Percentiles rank a stretch among this genome's conserved stretches.
phyloP scores from a whole-genome alignment of 257 asterid species.

The Solanum habrochaites region DNA sequence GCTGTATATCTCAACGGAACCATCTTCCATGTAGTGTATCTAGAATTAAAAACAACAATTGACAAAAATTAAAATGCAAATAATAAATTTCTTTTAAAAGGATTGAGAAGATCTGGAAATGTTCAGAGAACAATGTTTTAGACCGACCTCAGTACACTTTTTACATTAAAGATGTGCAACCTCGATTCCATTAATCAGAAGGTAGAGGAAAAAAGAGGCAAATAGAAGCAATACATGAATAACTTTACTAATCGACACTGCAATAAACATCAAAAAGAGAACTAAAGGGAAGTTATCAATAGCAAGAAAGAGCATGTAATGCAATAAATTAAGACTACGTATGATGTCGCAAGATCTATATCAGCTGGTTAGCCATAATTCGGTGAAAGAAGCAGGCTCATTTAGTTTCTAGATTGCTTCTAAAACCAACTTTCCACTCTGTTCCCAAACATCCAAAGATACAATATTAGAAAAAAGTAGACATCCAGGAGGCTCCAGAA shows the following conservation, averaged over 20 bases:
- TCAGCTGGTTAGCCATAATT: neutral
- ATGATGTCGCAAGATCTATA: neutral
- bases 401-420: neutral
- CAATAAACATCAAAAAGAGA: neutral
- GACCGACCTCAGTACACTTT: neutral
- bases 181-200: neutral
- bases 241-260: neutral
- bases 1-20: conserved; percentile 92
- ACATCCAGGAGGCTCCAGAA: neutral
- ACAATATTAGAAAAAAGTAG: neutral
- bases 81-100: neutral
- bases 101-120: neutral
- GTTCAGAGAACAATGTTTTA: neutral
- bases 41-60: conserved; percentile 4
- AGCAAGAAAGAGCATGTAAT: neutral
- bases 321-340: neutral
- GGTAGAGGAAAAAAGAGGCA: neutral
- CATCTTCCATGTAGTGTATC: conserved; percentile 84
- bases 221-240: neutral
- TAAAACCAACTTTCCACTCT: neutral
- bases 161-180: neutral
- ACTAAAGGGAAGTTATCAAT: neutral
- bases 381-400: neutral
- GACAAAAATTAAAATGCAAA: neutral
- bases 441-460: neutral